These are phyloP conservation scores for Stellera chamaejasme DNA, from an alignment of 345 rosid species.

Conservation along the genomic window DNA sequence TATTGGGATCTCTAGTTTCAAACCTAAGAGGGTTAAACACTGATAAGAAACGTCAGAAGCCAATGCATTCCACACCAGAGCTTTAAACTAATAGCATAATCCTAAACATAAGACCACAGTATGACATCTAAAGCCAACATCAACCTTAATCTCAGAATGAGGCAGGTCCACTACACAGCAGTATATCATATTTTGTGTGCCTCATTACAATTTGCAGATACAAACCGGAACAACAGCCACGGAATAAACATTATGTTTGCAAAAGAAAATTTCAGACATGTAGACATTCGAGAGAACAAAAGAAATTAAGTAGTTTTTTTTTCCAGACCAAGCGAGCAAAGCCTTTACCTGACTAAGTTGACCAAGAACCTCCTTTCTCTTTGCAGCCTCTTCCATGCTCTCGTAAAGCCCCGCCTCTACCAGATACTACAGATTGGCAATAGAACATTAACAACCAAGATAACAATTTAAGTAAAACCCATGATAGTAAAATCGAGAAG, in stretches of 20 bases:
- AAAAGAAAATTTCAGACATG: background rate
- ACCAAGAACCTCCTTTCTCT: conserved; percentile 62
- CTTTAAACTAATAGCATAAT: too few species aligned
- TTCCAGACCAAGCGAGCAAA: background rate
- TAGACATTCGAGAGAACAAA: background rate
- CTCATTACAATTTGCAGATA: too few species aligned
- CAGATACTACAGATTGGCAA: conserved; percentile 35
- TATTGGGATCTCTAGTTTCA: too few species aligned
- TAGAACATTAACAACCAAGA: background rate
- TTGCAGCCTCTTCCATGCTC: conserved; percentile 64
- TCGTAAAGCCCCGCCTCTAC: conserved; percentile 64
- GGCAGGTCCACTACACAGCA: too few species aligned
- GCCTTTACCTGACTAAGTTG: conserved; percentile 51
- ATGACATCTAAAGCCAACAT: too few species aligned
- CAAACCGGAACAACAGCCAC: background rate
- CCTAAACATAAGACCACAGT: too few species aligned
- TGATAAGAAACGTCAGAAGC: too few species aligned
- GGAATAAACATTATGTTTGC: background rate
- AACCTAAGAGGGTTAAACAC: too few species aligned
- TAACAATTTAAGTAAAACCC: conserved; percentile 6
- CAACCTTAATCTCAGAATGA: too few species aligned
- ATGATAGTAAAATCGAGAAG: background rate
- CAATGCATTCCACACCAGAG: too few species aligned
- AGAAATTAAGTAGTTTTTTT: too few species aligned
- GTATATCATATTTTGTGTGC: too few species aligned